These are phyloP conservation scores for Yarrowia sp. DNA, from an alignment of 805 yeast species.

Conservation along the genomic window DNA sequence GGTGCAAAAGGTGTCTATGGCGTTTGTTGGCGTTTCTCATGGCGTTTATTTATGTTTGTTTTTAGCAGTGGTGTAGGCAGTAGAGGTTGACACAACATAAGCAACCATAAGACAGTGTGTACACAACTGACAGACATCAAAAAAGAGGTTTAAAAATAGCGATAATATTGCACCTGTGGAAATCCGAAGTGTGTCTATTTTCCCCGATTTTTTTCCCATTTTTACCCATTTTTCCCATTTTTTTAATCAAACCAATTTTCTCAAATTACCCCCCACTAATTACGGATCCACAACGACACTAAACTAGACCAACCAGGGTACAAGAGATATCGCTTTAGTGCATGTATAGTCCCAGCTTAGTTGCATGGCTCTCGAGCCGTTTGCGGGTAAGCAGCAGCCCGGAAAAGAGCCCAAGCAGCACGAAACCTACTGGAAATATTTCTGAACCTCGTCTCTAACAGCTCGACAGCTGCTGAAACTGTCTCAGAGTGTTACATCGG, in stretches of 20 bases:
- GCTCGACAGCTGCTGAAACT: background rate
- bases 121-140: too few species aligned
- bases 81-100: too few species aligned
- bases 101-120: too few species aligned
- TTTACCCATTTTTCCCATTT: too few species aligned
- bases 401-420: background rate
- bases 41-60: background rate
- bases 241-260: too few species aligned
- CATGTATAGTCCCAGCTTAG: background rate
- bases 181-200: too few species aligned
- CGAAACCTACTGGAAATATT: background rate
- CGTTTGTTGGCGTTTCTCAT: background rate
- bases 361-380: conserved; percentile 13
- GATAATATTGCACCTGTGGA: too few species aligned
- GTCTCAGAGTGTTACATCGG: background rate
- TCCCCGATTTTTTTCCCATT: too few species aligned
- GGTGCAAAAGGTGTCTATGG: background rate
- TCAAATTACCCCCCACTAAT: too few species aligned
- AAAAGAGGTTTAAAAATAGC: too few species aligned
- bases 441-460: background rate
- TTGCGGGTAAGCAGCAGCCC: conserved; percentile 14
- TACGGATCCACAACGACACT: too few species aligned
- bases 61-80: background rate
- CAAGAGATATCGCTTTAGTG: background rate
- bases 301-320: too few species aligned